Percentiles rank a stretch among this genome's conserved stretches.
Conservation (phyloP, 1,284 basidiomycete species). For the Dichomitus squalens region DNA sequence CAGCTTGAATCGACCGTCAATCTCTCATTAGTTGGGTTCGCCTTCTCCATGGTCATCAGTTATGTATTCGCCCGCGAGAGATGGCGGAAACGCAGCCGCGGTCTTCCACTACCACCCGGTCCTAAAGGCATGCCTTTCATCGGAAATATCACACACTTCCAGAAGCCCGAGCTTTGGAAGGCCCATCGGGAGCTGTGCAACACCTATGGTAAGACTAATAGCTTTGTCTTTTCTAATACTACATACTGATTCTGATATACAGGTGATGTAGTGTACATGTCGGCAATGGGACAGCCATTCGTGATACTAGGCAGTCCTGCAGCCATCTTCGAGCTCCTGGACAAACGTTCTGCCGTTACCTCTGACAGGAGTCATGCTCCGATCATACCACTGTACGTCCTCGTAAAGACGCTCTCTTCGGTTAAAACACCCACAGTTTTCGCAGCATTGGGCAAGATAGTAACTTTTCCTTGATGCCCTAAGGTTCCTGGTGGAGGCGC, state of each 20-base stretch:
- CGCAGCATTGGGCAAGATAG: slow-evolving; percentile 22
- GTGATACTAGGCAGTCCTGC: slow-evolving; percentile 18
- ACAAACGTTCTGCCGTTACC: slow-evolving; percentile 20
- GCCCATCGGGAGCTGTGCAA: background rate
- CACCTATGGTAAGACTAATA: background rate
- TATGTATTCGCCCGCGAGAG: background rate
- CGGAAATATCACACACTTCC: background rate
- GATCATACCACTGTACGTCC: slow-evolving; percentile 2
- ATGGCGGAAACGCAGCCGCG: slow-evolving; percentile 1
- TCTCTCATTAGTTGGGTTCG: background rate
- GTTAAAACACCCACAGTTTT: background rate
- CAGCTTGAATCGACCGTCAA: background rate
- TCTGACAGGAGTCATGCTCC: slow-evolving; percentile 11
- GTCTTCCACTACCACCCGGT: slow-evolving; percentile 6
- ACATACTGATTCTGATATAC: background rate
- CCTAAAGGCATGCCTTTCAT: background rate
- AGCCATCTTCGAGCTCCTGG: slow-evolving; percentile 20
- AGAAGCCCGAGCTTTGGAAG: slow-evolving; percentile 3
- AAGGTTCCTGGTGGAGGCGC: slow-evolving; percentile 21
- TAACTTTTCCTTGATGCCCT: slow-evolving; percentile 18
- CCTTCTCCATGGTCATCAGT: background rate
- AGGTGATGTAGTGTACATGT: slow-evolving; percentile 18
- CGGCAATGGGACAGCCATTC: slow-evolving; percentile 12
- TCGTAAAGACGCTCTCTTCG: background rate
- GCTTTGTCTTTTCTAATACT: background rate